Percentiles rank a stretch among this genome's conserved stretches.
Conservation (phyloP, 2,329 filamentous ascomycete genomes). For the Metarhizium anisopliae region DNA sequence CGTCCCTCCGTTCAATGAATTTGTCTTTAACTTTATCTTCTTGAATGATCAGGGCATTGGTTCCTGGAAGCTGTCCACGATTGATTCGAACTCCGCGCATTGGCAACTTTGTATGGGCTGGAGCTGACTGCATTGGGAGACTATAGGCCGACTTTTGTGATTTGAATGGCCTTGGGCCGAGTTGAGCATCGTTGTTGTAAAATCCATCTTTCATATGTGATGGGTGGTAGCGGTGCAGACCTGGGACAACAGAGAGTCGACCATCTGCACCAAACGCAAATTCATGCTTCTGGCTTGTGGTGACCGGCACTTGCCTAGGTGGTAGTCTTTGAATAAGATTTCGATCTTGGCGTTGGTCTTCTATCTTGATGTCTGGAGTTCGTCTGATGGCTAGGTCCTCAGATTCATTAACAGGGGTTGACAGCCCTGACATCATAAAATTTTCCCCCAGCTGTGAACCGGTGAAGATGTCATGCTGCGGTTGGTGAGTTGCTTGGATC, state of each 20-base stretch:
- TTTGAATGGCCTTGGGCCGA: conserved; percentile 9
- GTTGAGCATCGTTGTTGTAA: conserved; percentile 13
- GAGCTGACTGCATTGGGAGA: conserved; percentile 10
- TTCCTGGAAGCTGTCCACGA: conserved; percentile 1
- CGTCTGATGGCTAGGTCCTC: conserved; percentile 6
- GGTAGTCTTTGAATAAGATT: neutral
- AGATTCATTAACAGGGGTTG: conserved; percentile 26
- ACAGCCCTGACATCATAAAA: conserved; percentile 30
- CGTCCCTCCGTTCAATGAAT: conserved; percentile 10
- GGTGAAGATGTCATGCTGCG: conserved; percentile 21
- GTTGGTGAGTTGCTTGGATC: neutral
- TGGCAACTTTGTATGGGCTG: conserved; percentile 26
- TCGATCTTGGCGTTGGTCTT: neutral
- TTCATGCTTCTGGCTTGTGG: conserved; percentile 1
- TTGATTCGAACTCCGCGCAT: conserved; percentile 21
- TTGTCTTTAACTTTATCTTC: neutral
- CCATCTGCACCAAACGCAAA: conserved; percentile 5
- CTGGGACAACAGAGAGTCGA: conserved; percentile 22
- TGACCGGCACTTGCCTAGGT: neutral
- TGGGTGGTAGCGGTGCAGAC: conserved; percentile 14
- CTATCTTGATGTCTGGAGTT: conserved; percentile 5
- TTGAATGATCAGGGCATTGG: conserved; percentile 1
- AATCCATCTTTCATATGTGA: conserved; percentile 25
- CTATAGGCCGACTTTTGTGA: conserved; percentile 10
- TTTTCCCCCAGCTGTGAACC: conserved; percentile 30